Conservation (phyloP, 176 grass and related monocot species). For the Coix lacrymajobi region DNA sequence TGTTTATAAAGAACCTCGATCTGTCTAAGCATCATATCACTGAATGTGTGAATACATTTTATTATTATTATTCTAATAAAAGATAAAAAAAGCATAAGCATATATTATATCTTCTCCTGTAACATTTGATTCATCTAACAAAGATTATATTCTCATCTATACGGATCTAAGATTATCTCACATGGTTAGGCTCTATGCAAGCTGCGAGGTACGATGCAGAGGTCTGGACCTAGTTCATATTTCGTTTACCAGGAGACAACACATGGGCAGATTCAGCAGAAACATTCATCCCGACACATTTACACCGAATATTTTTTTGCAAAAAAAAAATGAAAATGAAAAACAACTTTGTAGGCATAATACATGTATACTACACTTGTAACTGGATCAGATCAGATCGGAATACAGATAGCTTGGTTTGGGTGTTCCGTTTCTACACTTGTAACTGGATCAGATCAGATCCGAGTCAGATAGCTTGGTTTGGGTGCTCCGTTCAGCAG, state of each 20-base stretch:
- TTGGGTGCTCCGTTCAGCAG: no score
- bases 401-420: neutral
- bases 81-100: neutral
- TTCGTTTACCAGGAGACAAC: neutral
- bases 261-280: neutral
- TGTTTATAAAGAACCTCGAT: no score
- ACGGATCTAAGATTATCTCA: neutral
- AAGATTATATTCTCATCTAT: neutral
- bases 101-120: neutral
- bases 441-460: no score
- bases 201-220: no score
- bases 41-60: no score
- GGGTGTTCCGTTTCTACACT: no score
- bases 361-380: neutral
- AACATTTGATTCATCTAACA: neutral
- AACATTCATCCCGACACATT: neutral
- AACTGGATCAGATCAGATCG: neutral
- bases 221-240: neutral
- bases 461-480: no score
- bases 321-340: neutral
- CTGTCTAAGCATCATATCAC: no score
- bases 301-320: neutral
- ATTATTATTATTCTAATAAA: neutral
- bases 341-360: neutral
- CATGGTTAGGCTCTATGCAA: neutral